phyloP scores from a whole-genome alignment of 1,284 basidiomycete genomes.

The Tilletia caries region DNA sequence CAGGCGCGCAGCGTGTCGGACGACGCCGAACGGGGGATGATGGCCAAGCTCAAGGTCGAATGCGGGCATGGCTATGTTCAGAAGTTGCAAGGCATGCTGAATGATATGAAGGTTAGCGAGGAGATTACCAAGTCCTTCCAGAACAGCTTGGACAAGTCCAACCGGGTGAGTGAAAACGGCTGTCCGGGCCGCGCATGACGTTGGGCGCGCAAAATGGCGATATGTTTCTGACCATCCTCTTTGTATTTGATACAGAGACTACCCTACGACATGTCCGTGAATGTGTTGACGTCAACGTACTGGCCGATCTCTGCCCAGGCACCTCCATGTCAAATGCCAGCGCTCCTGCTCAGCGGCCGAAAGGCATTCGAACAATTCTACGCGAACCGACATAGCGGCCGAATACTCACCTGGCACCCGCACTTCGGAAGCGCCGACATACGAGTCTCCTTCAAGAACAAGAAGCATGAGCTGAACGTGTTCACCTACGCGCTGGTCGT shows the following conservation, averaged over 20 bases:
- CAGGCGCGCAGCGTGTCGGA: constrained; percentile 84
- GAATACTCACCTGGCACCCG: constrained; percentile 88
- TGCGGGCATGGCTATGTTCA: constrained; percentile 96
- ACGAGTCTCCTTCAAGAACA: constrained; percentile 72
- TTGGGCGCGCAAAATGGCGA: not conserved
- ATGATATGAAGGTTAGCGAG: constrained; percentile 86
- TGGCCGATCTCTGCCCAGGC: constrained; percentile 46
- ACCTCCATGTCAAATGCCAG: constrained; percentile 34
- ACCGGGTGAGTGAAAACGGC: constrained; percentile 20
- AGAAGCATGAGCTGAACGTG: constrained; percentile 85
- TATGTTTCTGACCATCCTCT: not conserved
- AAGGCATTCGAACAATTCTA: constrained; percentile 83
- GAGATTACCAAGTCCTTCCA: constrained; percentile 79
- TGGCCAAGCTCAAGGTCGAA: constrained; percentile 95
- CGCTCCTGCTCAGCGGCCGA: constrained; percentile 53
- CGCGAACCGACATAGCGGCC: constrained; percentile 78
- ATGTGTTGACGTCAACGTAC: constrained; percentile 50
- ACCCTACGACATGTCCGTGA: constrained; percentile 68
- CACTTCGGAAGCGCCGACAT: constrained; percentile 90
- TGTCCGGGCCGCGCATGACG: not conserved
- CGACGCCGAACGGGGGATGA: constrained; percentile 96
- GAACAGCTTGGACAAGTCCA: constrained; percentile 61
- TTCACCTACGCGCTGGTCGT: constrained; percentile 87
- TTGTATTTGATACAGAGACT: constrained; percentile 64
- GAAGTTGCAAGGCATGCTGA: constrained; percentile 98